Evolutionary conservation across 2,329 filamentous ascomycete species (phyloP), one percentile per base, ranked within the genome.

Genomic region (Botrytis fabae): DNA sequence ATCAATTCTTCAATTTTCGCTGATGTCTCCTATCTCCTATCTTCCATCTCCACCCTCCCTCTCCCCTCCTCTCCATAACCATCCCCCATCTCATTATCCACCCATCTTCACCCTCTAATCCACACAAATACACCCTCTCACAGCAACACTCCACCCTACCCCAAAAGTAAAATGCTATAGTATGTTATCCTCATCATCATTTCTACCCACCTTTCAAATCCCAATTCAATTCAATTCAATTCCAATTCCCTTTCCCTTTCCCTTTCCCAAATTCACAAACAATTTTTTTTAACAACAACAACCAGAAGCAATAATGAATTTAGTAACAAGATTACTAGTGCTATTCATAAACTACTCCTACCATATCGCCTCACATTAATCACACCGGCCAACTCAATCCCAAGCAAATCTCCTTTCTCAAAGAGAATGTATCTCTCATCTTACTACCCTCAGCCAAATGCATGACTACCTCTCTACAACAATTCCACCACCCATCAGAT

Each of bases 141-240:
- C 8, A 4, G 18, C 20, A 22, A 28, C 18, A 35, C 7, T 2
- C 18, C 38, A 38, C 46, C 18, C 46, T 32, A 51, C 64, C 8
- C 10, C 48, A 25, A 57, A 57, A 54, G 57, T 42, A 42, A 57
- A 42, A 57, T 28, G 51, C 32, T 68, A 42, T 68, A 68, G 35
- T 68, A 68, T 48, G 57, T 68, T 40, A 57, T 68, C 35, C 35
- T 38, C n/a, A 20, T 68, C 48, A 68, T 57, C 64, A 68, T 48
- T 57, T 16, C 51, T 28, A 57, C 51, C 51, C n/a, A 57, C n/a
- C 51, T 28, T 28, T 28, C 51, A 57, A 44, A 57, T 57, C 16
- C n/a, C 51, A 54, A 28, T 5, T 25, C 60, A n/a, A 61, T 35
- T 20, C 64, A 48, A 48, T 48, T 5, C 64, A 44, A 44, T 63